Evolutionary conservation across 805 yeast species (phyloP).

Genomic region (Suhomyces sp.): DNA sequence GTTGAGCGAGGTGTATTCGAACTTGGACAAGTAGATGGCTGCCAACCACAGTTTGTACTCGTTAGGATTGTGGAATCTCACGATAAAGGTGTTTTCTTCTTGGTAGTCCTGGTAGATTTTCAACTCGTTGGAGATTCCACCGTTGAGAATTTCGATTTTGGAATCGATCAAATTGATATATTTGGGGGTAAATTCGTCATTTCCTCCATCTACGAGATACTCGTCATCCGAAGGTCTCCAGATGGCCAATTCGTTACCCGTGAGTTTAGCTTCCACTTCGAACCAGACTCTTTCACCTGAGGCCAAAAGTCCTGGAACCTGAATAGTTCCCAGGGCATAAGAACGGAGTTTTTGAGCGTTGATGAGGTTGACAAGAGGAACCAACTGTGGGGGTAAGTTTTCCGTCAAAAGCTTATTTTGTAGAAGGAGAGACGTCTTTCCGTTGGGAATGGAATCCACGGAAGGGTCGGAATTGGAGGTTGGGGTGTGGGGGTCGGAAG

Average conservation of each 20-base stretch:
- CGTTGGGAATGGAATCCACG: constrained; percentile 1
- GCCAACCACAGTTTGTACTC: constrained; percentile 43
- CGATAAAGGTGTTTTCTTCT: constrained; percentile 22
- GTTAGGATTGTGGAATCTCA: constrained; percentile 20
- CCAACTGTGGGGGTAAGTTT: constrained; percentile 58
- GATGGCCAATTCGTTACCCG: constrained; percentile 56
- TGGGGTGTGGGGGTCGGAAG: constrained; percentile 5
- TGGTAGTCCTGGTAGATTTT: constrained; percentile 29
- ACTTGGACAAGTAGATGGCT: constrained; percentile 53
- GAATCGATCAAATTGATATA: constrained; percentile 53
- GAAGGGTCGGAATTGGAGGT: constrained; percentile 6
- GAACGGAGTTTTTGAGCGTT: constrained; percentile 68
- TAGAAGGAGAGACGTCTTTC: constrained; percentile 13
- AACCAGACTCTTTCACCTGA: constrained; percentile 30
- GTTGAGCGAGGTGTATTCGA: constrained; percentile 55
- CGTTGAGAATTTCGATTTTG: constrained; percentile 18
- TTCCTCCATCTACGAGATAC: constrained; percentile 25
- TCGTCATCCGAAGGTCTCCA: constrained; percentile 39
- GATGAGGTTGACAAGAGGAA: constrained; percentile 69
- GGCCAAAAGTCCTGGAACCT: constrained; percentile 22
- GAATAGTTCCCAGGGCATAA: constrained; percentile 55
- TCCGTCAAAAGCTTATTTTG: constrained; percentile 22
- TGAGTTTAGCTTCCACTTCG: constrained; percentile 37
- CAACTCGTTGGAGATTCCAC: constrained; percentile 17
- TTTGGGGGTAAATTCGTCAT: constrained; percentile 47